Evolutionary conservation across 1,284 basidiomycete genomes (phyloP).

Genomic region (Cryptococcus floricola): DNA sequence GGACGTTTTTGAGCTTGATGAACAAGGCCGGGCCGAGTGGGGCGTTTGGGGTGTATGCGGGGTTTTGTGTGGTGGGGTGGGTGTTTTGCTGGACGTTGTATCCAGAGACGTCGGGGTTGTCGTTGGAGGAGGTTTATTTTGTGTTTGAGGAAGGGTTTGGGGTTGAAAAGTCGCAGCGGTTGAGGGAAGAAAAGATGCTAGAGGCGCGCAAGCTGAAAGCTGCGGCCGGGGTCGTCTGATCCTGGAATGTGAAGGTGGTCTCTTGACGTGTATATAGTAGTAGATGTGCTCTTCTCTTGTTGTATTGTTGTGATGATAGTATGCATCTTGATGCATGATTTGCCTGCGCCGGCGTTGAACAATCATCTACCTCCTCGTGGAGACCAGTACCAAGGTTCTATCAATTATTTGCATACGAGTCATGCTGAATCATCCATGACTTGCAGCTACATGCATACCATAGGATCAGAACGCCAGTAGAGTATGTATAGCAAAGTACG

Average conservation of each 20-base stretch:
- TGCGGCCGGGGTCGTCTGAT: too few species aligned
- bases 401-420: too few species aligned
- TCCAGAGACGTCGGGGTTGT: constrained; percentile 67
- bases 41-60: constrained; percentile 75
- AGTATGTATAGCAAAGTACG: too few species aligned
- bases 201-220: not conserved
- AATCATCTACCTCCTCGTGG: not conserved
- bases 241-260: too few species aligned
- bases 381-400: too few species aligned
- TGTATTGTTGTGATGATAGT: too few species aligned
- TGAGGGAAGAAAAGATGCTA: constrained; percentile 7
- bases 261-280: too few species aligned
- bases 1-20: constrained; percentile 73
- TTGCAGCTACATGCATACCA: too few species aligned
- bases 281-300: too few species aligned
- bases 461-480: too few species aligned
- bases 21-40: constrained; percentile 68
- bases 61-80: constrained; percentile 66
- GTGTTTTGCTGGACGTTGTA: constrained; percentile 66
- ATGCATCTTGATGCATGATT: too few species aligned
- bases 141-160: constrained; percentile 53
- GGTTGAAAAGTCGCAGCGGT: constrained; percentile 37
- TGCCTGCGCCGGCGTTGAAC: not conserved
- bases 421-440: too few species aligned
- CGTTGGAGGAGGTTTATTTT: constrained; percentile 65